phyloP scores from a whole-genome alignment of 2,329 filamentous ascomycete species.

The Metarhizium robertsii region DNA sequence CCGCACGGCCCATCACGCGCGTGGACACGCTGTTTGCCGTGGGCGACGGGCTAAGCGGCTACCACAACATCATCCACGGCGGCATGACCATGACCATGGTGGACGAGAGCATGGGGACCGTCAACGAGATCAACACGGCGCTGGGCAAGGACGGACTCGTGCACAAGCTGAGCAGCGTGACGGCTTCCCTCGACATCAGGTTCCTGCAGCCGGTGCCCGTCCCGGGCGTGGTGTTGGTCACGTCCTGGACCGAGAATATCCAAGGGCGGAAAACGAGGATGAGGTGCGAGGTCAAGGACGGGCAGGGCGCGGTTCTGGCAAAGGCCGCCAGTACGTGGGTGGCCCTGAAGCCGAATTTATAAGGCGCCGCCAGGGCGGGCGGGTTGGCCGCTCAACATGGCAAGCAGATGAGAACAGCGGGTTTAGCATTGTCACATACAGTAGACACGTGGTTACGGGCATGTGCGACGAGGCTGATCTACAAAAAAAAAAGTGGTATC shows the following conservation, averaged over 20 bases:
- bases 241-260: slow-evolving; percentile 20
- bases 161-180: slow-evolving; percentile 21
- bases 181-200: slow-evolving; percentile 24
- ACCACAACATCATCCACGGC: slow-evolving; percentile 24
- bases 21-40: slow-evolving; percentile 22
- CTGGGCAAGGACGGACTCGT: slow-evolving; percentile 20
- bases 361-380: neutral
- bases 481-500: slow-evolving; percentile 5
- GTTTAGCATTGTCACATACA: neutral
- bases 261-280: slow-evolving; percentile 25
- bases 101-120: slow-evolving; percentile 26
- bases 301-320: slow-evolving; percentile 19
- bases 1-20: slow-evolving; percentile 17
- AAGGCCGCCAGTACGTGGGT: slow-evolving; percentile 24
- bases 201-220: slow-evolving; percentile 23
- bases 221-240: slow-evolving; percentile 20
- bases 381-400: neutral
- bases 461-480: neutral
- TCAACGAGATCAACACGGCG: slow-evolving; percentile 26
- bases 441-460: too few species aligned
- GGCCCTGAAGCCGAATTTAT: slow-evolving; percentile 21
- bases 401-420: neutral
- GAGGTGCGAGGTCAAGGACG: slow-evolving; percentile 19
- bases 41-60: slow-evolving; percentile 24
- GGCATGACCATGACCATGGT: slow-evolving; percentile 25